phyloP scores from a whole-genome alignment of 768 basidiomycete genomes.

The Serendipita sp. region DNA sequence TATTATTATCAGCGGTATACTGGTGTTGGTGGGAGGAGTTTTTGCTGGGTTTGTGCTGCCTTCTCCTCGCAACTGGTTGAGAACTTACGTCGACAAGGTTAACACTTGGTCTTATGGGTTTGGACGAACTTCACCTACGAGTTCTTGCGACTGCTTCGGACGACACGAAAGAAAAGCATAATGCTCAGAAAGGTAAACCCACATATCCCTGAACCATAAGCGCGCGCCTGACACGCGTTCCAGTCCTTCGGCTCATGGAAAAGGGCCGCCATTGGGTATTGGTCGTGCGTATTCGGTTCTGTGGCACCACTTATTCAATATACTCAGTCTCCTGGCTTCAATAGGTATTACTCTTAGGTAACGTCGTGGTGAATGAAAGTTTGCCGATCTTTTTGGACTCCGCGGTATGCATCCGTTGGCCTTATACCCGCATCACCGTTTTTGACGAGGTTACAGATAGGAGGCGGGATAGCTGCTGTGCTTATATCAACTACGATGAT shows the following conservation, averaged over 20 bases:
- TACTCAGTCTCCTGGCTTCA: conserved; percentile 10
- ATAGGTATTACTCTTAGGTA: conserved; percentile 74
- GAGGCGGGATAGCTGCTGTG: conserved; percentile 60
- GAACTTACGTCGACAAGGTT: conserved; percentile 28
- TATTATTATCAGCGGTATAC: conserved; percentile 40
- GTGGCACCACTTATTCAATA: not conserved
- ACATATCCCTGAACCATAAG: not conserved
- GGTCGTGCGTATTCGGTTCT: conserved; percentile 35
- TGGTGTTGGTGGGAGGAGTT: conserved; percentile 77
- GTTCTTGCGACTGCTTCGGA: conserved; percentile 73
- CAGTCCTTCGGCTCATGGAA: conserved; percentile 34
- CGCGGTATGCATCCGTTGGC: not conserved
- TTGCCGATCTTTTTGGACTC: conserved; percentile 47
- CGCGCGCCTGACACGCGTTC: not conserved
- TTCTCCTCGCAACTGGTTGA: not conserved
- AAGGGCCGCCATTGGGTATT: conserved; percentile 84
- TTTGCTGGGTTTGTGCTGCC: conserved; percentile 65
- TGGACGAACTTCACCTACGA: conserved; percentile 79
- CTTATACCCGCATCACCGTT: not conserved
- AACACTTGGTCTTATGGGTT: conserved; percentile 84
- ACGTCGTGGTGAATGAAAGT: conserved; percentile 46
- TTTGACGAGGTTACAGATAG: conserved; percentile 21
- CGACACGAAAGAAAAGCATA: conserved; percentile 43
- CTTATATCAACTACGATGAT: conserved; percentile 63
- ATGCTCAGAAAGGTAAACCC: conserved; percentile 48